phyloP scores from a whole-genome alignment of 306 rosid species.

The Albizia julibrissin region DNA sequence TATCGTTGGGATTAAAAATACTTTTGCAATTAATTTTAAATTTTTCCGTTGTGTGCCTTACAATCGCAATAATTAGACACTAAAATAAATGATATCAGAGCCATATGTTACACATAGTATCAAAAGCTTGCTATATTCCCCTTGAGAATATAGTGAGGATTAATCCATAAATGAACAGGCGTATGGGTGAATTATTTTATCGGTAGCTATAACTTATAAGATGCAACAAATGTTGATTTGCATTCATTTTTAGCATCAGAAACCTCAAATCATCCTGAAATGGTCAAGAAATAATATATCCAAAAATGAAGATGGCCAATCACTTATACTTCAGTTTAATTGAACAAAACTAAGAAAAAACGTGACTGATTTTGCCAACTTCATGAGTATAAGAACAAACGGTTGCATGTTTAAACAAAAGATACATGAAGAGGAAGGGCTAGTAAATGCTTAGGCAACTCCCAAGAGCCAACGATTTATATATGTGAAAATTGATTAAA shows the following conservation, averaged over 20 bases:
- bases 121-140: no score
- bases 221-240: background rate
- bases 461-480: background rate
- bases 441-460: background rate
- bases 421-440: background rate
- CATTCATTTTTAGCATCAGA: background rate
- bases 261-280: conserved; percentile 1
- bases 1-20: no score
- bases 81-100: no score
- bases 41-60: no score
- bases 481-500: background rate
- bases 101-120: no score
- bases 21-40: no score
- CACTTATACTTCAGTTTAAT: background rate
- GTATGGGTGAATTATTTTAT: background rate
- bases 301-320: background rate
- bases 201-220: background rate
- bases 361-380: background rate
- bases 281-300: background rate
- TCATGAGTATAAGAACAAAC: background rate
- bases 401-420: background rate
- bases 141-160: no score
- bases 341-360: background rate
- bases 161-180: background rate
- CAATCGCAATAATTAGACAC: no score